phyloP scores from a whole-genome alignment of 78 protist species.

The Dictyostelium capitatum region DNA sequence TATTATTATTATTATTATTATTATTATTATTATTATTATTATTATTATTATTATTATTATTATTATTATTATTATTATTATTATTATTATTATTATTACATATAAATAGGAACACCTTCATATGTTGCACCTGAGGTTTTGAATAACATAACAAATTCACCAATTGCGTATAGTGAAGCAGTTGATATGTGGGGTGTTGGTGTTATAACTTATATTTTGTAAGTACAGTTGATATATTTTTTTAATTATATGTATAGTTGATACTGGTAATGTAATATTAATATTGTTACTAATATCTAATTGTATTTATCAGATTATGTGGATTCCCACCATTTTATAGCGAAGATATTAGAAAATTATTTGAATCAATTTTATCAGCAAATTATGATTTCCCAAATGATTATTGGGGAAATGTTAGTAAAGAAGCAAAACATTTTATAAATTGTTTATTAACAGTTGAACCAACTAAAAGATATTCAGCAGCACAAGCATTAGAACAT shows the following conservation, averaged over 20 bases:
- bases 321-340: slow-evolving; percentile 83
- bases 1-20: slow-evolving; percentile 7
- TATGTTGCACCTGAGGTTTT: slow-evolving; percentile 87
- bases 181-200: slow-evolving; percentile 90
- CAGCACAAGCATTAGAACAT: slow-evolving; percentile 64
- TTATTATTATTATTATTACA: background rate
- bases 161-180: slow-evolving; percentile 65
- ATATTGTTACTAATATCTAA: no score
- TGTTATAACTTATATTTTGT: slow-evolving; percentile 84
- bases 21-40: slow-evolving; percentile 6
- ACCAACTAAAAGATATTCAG: slow-evolving; percentile 58
- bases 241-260: background rate
- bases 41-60: slow-evolving; percentile 10
- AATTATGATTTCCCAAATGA: slow-evolving; percentile 69
- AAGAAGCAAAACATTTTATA: slow-evolving; percentile 84
- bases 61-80: slow-evolving; percentile 2
- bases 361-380: slow-evolving; percentile 72
- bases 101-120: slow-evolving; percentile 62
- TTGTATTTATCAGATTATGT: slow-evolving; percentile 31
- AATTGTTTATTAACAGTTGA: slow-evolving; percentile 74
- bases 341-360: slow-evolving; percentile 62
- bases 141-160: slow-evolving; percentile 22
- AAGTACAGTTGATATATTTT: background rate
- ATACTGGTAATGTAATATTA: no score
- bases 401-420: slow-evolving; percentile 70